Conservation (phyloP, 1,139 yeast species). For the Kluyveromyces sp. region DNA sequence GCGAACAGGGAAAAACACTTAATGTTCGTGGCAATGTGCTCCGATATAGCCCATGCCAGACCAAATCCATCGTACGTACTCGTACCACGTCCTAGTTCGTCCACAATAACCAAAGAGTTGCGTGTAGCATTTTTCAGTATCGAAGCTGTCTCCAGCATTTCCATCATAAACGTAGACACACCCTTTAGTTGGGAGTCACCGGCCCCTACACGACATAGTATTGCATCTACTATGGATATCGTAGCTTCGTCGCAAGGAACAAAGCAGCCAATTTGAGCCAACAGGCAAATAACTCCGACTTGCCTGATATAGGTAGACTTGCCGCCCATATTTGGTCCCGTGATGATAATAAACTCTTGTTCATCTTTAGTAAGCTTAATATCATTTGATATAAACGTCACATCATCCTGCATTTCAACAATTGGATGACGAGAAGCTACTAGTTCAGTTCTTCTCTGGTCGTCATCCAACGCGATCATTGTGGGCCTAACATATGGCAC, state of each 20-base stretch:
- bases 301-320: conserved; percentile 92
- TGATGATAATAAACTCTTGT: conserved; percentile 71
- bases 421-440: conserved; percentile 87
- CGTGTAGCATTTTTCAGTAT: conserved; percentile 79
- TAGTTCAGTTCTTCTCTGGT: conserved; percentile 48
- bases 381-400: conserved; percentile 83
- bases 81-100: conserved; percentile 94
- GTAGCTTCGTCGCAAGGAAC: conserved; percentile 74
- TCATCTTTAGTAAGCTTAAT: conserved; percentile 45
- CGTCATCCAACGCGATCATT: conserved; percentile 46
- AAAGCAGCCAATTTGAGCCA: conserved; percentile 92
- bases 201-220: conserved; percentile 95
- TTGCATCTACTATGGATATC: conserved; percentile 79
- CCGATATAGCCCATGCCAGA: conserved; percentile 92
- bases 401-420: conserved; percentile 83
- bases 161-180: conserved; percentile 95
- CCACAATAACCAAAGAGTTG: conserved; percentile 83
- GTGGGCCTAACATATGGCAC: conserved; percentile 71
- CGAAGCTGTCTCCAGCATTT: conserved; percentile 93
- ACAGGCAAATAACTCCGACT: conserved; percentile 76
- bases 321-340: conserved; percentile 99
- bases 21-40: conserved; percentile 63
- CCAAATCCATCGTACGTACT: conserved; percentile 98
- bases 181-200: conserved; percentile 97
- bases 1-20: conserved; percentile 85